Percentiles rank a stretch among this genome's conserved stretches.
These are phyloP conservation scores for Arctium minus DNA, from an alignment of 129 eudicot genomes.

Conservation along the genomic window DNA sequence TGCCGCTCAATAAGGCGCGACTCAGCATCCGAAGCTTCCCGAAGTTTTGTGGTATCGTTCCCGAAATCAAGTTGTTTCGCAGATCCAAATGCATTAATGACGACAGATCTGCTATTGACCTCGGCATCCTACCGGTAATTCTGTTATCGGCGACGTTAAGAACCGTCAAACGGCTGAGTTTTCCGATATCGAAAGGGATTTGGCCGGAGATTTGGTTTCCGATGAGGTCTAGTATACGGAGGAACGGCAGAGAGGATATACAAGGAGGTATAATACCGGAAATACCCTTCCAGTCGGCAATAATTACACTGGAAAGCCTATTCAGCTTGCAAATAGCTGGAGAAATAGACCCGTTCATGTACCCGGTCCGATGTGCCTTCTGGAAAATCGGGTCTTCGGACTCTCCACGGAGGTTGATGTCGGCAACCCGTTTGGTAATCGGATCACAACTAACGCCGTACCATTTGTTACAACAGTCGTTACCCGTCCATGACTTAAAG, in stretches of 20 bases:
- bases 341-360: constrained; percentile 83
- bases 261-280: constrained; percentile 74
- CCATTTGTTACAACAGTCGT: constrained; percentile 78
- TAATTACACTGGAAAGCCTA: constrained; percentile 63
- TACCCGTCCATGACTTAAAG: constrained; percentile 81
- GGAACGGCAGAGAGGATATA: constrained; percentile 50
- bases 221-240: constrained; percentile 65
- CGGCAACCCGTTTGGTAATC: constrained; percentile 65
- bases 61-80: constrained; percentile 59
- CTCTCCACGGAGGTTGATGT: constrained; percentile 84
- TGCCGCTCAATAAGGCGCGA: constrained; percentile 67
- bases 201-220: constrained; percentile 72
- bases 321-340: constrained; percentile 65
- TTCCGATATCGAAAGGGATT: constrained; percentile 68
- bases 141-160: constrained; percentile 79
- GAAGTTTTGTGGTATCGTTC: constrained; percentile 53
- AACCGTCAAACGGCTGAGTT: constrained; percentile 60
- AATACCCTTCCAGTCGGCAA: constrained; percentile 95
- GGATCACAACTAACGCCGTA: constrained; percentile 89
- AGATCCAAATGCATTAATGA: constrained; percentile 91
- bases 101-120: constrained; percentile 49
- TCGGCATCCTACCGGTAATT: constrained; percentile 64
- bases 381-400: constrained; percentile 86
- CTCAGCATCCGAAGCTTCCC: constrained; percentile 83
- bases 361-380: constrained; percentile 65